Percentiles rank a stretch among this genome's conserved stretches.
Evolutionary conservation across 257 asterid genomes (phyloP).

Genomic region (Handroanthus guayacan): DNA sequence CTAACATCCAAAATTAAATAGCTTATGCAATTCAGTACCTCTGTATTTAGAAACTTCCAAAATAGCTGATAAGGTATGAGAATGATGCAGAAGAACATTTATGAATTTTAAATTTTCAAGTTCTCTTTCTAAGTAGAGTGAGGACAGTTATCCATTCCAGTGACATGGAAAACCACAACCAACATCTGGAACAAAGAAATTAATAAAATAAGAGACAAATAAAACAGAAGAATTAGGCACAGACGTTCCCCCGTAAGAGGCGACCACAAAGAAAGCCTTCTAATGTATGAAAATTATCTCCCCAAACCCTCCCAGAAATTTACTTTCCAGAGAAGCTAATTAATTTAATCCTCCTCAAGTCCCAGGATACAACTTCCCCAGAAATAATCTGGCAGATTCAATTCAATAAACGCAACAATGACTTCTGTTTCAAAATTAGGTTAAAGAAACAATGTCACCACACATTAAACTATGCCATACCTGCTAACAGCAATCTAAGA

Average conservation of each 20-base stretch:
- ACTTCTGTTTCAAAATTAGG: not conserved
- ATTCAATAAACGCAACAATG: not conserved
- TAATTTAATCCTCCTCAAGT: conserved; percentile 30
- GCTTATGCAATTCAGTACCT: conserved; percentile 28
- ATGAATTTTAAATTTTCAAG: conserved; percentile 13
- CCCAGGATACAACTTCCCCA: conserved; percentile 27
- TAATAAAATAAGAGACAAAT: not conserved
- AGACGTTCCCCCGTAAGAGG: conserved; percentile 21
- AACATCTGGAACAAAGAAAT: conserved; percentile 26
- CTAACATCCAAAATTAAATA: conserved; percentile 51
- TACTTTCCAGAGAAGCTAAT: conserved; percentile 25
- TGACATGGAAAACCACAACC: conserved; percentile 9
- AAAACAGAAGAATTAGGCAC: conserved; percentile 17
- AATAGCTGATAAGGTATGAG: conserved; percentile 5
- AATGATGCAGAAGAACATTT: conserved; percentile 19
- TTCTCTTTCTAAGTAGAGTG: conserved; percentile 22
- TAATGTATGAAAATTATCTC: not conserved
- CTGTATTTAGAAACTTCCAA: conserved; percentile 15
- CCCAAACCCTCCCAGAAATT: conserved; percentile 15
- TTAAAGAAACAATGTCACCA: not conserved
- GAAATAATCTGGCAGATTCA: conserved; percentile 15
- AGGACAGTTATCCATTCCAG: conserved; percentile 8
- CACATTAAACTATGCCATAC: not conserved
- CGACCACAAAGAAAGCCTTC: conserved; percentile 10
- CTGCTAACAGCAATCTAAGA: conserved; percentile 7